Percentiles rank a stretch among this genome's conserved stretches.
Evolutionary conservation across 2,329 filamentous ascomycete genomes (phyloP).

Genomic region (Akanthomyces muscarius): DNA sequence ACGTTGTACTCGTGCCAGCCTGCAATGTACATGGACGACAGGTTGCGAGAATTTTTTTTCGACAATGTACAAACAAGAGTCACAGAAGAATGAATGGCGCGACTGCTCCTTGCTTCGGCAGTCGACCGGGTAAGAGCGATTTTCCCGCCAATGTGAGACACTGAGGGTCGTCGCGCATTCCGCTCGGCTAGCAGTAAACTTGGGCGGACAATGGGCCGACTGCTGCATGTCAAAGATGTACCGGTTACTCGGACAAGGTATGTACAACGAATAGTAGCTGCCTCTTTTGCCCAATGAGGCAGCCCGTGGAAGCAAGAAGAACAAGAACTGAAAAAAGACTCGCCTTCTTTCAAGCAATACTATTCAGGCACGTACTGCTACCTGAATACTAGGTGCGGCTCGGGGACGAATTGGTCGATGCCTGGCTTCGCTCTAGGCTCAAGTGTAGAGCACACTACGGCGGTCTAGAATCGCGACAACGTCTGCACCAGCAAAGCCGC

Average conservation of each 20-base stretch:
- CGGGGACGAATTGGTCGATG: not conserved
- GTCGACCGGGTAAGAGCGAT: not conserved
- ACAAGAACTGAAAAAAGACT: too few relatives aligned
- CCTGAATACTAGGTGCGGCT: not conserved
- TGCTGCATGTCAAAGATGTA: not conserved
- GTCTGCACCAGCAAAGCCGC: not conserved
- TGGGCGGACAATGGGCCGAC: constrained; percentile 1
- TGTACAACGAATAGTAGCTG: not conserved
- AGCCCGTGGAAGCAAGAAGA: not conserved
- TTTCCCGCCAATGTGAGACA: not conserved
- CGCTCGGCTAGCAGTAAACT: too few relatives aligned
- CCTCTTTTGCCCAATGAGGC: not conserved
- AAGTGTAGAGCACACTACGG: not conserved
- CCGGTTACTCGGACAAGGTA: not conserved
- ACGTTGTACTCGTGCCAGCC: too few relatives aligned
- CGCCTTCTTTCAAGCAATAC: too few relatives aligned
- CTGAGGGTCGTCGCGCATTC: not conserved
- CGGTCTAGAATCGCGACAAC: not conserved
- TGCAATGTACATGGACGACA: not conserved
- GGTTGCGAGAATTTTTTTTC: not conserved
- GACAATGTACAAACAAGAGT: not conserved
- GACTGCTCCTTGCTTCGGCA: not conserved
- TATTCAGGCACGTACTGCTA: not conserved
- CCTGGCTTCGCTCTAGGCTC: not conserved
- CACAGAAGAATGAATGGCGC: not conserved